These are phyloP conservation scores for Microdochium nivale DNA, from an alignment of 2,329 filamentous ascomycete species.

Conservation along the genomic window DNA sequence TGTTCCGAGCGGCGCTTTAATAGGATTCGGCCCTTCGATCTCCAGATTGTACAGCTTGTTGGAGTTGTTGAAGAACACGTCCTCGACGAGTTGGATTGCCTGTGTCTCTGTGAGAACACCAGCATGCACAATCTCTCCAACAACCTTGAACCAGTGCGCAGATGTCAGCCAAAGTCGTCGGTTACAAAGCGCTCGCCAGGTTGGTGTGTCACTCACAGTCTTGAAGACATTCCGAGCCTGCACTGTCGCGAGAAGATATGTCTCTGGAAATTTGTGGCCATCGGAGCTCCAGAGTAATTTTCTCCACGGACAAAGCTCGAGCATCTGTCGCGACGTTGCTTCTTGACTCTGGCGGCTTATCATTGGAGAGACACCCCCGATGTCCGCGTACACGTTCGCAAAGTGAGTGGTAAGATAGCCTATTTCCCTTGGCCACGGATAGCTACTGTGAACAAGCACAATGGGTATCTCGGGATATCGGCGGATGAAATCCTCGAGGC, in stretches of 20 bases:
- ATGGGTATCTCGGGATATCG: conserved; percentile 62
- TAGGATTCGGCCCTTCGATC: conserved; percentile 1
- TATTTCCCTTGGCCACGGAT: conserved; percentile 71
- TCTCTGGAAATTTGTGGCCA: conserved; percentile 72
- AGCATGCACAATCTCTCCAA: conserved; percentile 58
- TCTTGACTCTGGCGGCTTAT: conserved; percentile 71
- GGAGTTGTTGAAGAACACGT: conserved; percentile 68
- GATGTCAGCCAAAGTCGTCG: neutral
- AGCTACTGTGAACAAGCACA: conserved; percentile 71
- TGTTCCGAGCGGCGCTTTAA: conserved; percentile 27
- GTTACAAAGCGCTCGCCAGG: neutral
- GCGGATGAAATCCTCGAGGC: conserved; percentile 65
- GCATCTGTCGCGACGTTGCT: conserved; percentile 57
- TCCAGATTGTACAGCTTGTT: conserved; percentile 64
- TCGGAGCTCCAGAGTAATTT: conserved; percentile 78
- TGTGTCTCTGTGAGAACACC: conserved; percentile 52
- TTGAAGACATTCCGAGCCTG: conserved; percentile 66
- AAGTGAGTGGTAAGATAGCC: conserved; percentile 73
- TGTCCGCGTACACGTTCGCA: conserved; percentile 71
- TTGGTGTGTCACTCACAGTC: conserved; percentile 35
- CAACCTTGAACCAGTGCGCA: conserved; percentile 36
- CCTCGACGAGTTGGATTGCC: conserved; percentile 54
- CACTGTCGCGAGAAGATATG: conserved; percentile 61
- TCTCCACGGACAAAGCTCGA: conserved; percentile 66
- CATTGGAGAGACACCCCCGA: conserved; percentile 76